phyloP scores from a whole-genome alignment of 2,329 filamentous ascomycete species.

The Aspergillus ibericus region DNA sequence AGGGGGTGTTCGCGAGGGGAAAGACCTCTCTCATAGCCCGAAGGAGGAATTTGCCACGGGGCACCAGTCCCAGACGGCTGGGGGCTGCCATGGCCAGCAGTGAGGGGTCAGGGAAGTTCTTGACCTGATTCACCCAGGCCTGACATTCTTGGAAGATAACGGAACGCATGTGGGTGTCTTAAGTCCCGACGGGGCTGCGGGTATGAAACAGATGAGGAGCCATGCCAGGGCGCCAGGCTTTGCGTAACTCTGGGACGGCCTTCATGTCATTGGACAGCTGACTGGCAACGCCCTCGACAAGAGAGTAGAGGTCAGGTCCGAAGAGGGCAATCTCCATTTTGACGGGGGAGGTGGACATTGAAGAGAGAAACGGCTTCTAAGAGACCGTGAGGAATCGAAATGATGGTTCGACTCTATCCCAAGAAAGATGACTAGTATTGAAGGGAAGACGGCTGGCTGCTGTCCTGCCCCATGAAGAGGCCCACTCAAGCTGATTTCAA shows the following conservation, averaged over 20 bases:
- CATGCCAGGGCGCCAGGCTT: not conserved
- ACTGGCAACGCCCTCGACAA: not conserved
- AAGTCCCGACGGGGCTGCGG: not conserved
- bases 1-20: not conserved
- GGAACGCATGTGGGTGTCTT: not conserved
- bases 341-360: not conserved
- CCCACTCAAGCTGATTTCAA: too few relatives aligned
- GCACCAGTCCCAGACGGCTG: not conserved
- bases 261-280: not conserved
- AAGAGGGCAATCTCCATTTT: not conserved
- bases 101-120: not conserved
- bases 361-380: too few relatives aligned
- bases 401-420: too few relatives aligned
- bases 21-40: not conserved
- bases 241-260: not conserved
- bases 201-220: not conserved
- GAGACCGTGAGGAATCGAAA: too few relatives aligned
- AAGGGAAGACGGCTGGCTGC: too few relatives aligned
- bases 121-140: not conserved
- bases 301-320: not conserved
- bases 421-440: too few relatives aligned
- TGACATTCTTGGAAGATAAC: not conserved
- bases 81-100: not conserved
- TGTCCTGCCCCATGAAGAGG: too few relatives aligned
- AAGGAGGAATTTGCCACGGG: not conserved